Evolutionary conservation across 257 asterid genomes (phyloP).

Genomic region (Phtheirospermum japonicum): DNA sequence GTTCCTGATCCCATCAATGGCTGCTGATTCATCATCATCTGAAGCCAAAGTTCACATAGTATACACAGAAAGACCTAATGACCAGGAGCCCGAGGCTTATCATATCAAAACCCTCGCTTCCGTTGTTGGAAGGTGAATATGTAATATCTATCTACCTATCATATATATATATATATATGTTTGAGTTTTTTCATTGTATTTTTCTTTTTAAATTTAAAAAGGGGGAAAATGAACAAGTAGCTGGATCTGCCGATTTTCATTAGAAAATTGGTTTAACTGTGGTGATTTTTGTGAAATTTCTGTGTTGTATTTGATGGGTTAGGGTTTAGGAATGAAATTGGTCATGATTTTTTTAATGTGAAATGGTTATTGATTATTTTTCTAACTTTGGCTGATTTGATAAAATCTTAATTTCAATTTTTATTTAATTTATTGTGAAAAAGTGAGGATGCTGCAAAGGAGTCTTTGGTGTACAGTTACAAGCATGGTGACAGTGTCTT

Average conservation of each 20-base stretch:
- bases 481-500: conserved; percentile 87
- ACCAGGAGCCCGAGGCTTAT: not conserved
- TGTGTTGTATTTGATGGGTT: not conserved
- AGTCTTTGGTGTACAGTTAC: conserved; percentile 69
- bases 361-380: not conserved
- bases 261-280: no score
- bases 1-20: not conserved
- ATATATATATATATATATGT: no score
- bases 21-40: not conserved
- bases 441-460: conserved; percentile 92
- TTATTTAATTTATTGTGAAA: conserved; percentile 14
- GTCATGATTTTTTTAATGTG: not conserved
- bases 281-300: not conserved
- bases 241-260: not conserved
- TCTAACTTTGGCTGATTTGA: not conserved
- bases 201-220: no score
- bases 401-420: not conserved
- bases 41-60: conserved; percentile 36
- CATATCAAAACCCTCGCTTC: conserved; percentile 3
- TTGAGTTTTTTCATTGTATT: no score
- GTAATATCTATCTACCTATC: no score
- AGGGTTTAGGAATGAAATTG: not conserved
- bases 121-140: not conserved
- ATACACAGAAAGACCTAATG: conserved; percentile 58
- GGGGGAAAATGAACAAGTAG: no score